Evolutionary conservation across 1,139 yeast genomes (phyloP), one percentile per base, ranked within the genome.

Genomic region (Sugiyamaella novakii): DNA sequence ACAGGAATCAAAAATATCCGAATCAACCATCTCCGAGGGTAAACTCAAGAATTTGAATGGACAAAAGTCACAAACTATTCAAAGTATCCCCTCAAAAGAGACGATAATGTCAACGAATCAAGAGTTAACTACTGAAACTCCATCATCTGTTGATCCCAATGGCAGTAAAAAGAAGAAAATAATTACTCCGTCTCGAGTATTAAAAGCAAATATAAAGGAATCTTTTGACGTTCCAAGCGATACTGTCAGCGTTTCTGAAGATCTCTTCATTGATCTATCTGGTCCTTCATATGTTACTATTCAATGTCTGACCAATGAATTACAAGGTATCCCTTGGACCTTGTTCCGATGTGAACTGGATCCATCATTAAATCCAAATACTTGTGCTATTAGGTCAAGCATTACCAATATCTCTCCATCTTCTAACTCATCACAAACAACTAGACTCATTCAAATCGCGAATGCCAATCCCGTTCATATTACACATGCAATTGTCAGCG

Each of bases 401-500:
- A 42, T 52, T 7, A 39, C 47, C 10, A 38, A 49, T 24, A 41
- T 57, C 35, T 41, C 52, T n/a, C 45, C 52, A 2, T 27, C 54
- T 18, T 24, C 37, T 14, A 30, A 15, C 30, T 7, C 40, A 3
- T 22, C 39, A 22, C 37, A 35, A 21, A 21, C 29, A 18, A 31
- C 37, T 11, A 33, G 42, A 8, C 27, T 36, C 27, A 25, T 35
- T 3, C 50, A 60, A 19, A 30, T 62, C 8, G 47, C 57, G 10
- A 33, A 46, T 11, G 52, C 57, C 3, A 43, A 31, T 4, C 62
- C 66, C 3, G 50, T 53, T 2, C 38, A 29, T 8, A 49, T 64
- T 31, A 51, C 54, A 3, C 58, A 56, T 31, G 62, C 57, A 5
- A 49, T 64, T 7, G 43, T 64, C 24, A 47, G 59, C 2, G 61